These are phyloP conservation scores for Eutypa lata DNA, from an alignment of 2,329 filamentous ascomycete species.

Conservation along the genomic window DNA sequence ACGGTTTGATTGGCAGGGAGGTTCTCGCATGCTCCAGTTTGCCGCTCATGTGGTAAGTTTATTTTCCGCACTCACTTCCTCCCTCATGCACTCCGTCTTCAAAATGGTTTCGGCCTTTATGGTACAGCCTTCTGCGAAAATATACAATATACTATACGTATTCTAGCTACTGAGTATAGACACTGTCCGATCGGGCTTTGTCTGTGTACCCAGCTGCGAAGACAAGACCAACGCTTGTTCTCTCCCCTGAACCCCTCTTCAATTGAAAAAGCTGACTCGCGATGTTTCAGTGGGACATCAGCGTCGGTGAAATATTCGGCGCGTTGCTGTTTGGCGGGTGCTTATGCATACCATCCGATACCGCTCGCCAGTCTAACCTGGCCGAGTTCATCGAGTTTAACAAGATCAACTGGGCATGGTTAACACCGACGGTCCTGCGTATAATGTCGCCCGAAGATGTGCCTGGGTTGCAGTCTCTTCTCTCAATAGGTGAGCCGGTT, in stretches of 20 bases:
- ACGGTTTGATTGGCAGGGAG: conserved; percentile 1
- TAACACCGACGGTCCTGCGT: not conserved
- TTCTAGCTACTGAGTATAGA: too few species aligned
- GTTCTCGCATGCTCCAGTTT: conserved; percentile 7
- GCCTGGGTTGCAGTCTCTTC: not conserved
- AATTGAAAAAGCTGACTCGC: too few species aligned
- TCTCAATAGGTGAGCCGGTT: not conserved
- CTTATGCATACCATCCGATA: conserved; percentile 6
- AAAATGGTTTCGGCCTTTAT: too few species aligned
- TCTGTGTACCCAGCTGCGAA: too few species aligned
- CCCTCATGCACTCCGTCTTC: too few species aligned
- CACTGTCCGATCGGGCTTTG: too few species aligned
- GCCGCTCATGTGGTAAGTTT: too few species aligned
- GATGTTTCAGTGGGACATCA: conserved; percentile 2
- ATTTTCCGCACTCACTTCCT: too few species aligned
- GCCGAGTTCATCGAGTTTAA: not conserved
- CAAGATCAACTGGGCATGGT: not conserved
- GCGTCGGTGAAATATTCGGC: conserved; percentile 7
- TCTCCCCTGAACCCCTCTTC: too few species aligned
- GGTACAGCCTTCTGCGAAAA: too few species aligned
- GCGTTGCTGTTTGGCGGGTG: conserved; percentile 10
- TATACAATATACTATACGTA: too few species aligned
- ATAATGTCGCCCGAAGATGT: not conserved
- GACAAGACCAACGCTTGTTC: too few species aligned
- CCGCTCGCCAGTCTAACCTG: not conserved